These are phyloP conservation scores for Starmerella roubikii DNA, from an alignment of 805 yeast species.

Conservation along the genomic window DNA sequence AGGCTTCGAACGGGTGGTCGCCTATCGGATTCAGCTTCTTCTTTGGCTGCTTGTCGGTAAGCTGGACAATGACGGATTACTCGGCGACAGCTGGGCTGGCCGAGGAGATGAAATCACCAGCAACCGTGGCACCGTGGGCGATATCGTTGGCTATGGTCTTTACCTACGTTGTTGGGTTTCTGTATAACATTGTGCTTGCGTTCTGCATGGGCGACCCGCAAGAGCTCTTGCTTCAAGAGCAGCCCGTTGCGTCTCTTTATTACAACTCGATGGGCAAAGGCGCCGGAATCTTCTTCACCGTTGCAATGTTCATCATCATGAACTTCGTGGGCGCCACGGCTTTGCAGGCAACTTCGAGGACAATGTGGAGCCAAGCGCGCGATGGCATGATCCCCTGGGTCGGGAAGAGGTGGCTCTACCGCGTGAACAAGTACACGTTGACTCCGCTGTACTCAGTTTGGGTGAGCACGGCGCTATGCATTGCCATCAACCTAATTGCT, in stretches of 20 bases:
- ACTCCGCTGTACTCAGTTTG: slow-evolving; percentile 53
- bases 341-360: slow-evolving; percentile 52
- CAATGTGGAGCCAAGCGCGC: slow-evolving; percentile 64
- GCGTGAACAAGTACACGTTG: slow-evolving; percentile 37
- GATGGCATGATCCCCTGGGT: slow-evolving; percentile 53
- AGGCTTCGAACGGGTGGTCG: slow-evolving; percentile 39
- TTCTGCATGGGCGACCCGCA: slow-evolving; percentile 25
- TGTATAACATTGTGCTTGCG: slow-evolving; percentile 24
- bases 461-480: slow-evolving; percentile 38
- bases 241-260: slow-evolving; percentile 54
- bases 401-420: slow-evolving; percentile 25
- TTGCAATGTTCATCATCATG: slow-evolving; percentile 45
- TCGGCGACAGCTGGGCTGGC: slow-evolving; percentile 63
- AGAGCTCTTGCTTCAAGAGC: slow-evolving; percentile 21
- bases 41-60: slow-evolving; percentile 35
- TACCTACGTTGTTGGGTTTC: slow-evolving; percentile 24
- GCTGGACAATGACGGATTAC: slow-evolving; percentile 54
- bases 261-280: slow-evolving; percentile 49
- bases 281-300: slow-evolving; percentile 53
- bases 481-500: slow-evolving; percentile 43
- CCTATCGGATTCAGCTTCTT: slow-evolving; percentile 43
- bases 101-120: slow-evolving; percentile 52
- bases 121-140: slow-evolving; percentile 43
- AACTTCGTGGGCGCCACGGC: slow-evolving; percentile 53
- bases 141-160: slow-evolving; percentile 35